These are phyloP conservation scores for Monosporascus sp. DNA, from an alignment of 2,329 filamentous ascomycete species.

Conservation along the genomic window DNA sequence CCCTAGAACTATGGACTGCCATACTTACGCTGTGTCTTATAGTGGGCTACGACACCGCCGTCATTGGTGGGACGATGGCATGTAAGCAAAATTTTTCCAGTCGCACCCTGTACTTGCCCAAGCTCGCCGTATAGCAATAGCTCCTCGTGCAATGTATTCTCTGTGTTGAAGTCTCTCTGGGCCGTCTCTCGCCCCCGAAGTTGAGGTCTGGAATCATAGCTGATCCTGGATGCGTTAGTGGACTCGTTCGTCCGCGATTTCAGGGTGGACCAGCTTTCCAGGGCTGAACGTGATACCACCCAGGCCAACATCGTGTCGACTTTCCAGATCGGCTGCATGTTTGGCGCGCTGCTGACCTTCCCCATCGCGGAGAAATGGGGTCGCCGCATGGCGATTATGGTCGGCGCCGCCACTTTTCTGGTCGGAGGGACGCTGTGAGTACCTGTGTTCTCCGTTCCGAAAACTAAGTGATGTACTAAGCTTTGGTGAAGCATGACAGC, in stretches of 20 bases:
- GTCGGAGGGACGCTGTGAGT: slow-evolving; percentile 41
- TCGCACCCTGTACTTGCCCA: too few relatives aligned
- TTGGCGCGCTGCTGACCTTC: slow-evolving; percentile 49
- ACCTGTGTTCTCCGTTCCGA: too few relatives aligned
- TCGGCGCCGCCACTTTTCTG: slow-evolving; percentile 42
- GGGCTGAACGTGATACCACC: slow-evolving; percentile 24
- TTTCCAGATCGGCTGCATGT: slow-evolving; percentile 51
- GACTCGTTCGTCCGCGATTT: slow-evolving; percentile 33
- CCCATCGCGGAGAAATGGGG: slow-evolving; percentile 51
- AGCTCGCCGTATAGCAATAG: too few relatives aligned
- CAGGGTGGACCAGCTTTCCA: slow-evolving; percentile 19
- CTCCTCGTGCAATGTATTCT: too few relatives aligned
- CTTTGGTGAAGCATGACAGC: slow-evolving; percentile 33
- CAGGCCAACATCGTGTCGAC: slow-evolving; percentile 35
- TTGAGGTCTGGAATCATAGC: too few relatives aligned
- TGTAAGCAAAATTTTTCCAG: neutral
- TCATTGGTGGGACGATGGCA: slow-evolving; percentile 36
- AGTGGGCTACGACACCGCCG: slow-evolving; percentile 34
- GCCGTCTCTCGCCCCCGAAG: too few relatives aligned
- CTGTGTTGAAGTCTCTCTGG: too few relatives aligned
- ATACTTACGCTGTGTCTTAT: neutral
- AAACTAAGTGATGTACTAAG: too few relatives aligned
- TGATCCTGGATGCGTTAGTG: slow-evolving; percentile 3
- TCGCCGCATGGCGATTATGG: slow-evolving; percentile 45
- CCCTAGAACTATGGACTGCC: neutral